phyloP scores from a whole-genome alignment of 1,284 basidiomycete species.

The Athelia sp. region DNA sequence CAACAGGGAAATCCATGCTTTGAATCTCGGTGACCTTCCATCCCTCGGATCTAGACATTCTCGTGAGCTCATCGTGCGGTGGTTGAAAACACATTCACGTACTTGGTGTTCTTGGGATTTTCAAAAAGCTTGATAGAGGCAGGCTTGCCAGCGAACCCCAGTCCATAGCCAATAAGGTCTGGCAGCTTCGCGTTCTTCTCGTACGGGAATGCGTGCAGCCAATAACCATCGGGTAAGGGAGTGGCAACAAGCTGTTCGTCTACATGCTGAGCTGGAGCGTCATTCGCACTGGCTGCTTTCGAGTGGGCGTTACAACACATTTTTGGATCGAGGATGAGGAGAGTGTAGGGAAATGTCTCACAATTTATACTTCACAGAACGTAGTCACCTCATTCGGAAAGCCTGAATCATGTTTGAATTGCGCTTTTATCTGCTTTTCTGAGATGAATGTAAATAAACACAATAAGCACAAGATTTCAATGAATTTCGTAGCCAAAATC shows the following conservation, averaged over 20 bases:
- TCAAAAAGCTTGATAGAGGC: slow-evolving; percentile 17
- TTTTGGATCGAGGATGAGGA: too few relatives aligned
- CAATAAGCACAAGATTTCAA: too few relatives aligned
- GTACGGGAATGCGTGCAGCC: slow-evolving; percentile 23
- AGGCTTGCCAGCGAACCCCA: slow-evolving; percentile 16
- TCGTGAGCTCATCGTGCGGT: too few relatives aligned
- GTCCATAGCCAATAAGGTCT: slow-evolving; percentile 22
- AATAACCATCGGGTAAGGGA: slow-evolving; percentile 21
- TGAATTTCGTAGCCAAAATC: too few relatives aligned
- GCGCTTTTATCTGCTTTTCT: too few relatives aligned
- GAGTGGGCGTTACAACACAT: too few relatives aligned
- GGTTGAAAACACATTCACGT: slow-evolving; percentile 1
- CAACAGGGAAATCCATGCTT: slow-evolving; percentile 21
- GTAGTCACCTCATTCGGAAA: too few relatives aligned
- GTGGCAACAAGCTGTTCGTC: slow-evolving; percentile 6
- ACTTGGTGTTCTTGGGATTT: slow-evolving; percentile 16
- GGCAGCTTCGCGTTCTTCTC: slow-evolving; percentile 9
- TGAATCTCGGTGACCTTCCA: slow-evolving; percentile 15
- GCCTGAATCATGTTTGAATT: too few relatives aligned
- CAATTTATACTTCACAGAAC: too few relatives aligned
- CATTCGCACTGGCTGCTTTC: too few relatives aligned
- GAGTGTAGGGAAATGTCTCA: too few relatives aligned
- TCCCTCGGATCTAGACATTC: slow-evolving; percentile 3
- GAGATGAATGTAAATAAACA: too few relatives aligned
- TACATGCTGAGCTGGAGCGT: background rate